These are phyloP conservation scores for Arabidopsis hybrid DNA, from an alignment of 441 rosid species.

Conservation along the genomic window DNA sequence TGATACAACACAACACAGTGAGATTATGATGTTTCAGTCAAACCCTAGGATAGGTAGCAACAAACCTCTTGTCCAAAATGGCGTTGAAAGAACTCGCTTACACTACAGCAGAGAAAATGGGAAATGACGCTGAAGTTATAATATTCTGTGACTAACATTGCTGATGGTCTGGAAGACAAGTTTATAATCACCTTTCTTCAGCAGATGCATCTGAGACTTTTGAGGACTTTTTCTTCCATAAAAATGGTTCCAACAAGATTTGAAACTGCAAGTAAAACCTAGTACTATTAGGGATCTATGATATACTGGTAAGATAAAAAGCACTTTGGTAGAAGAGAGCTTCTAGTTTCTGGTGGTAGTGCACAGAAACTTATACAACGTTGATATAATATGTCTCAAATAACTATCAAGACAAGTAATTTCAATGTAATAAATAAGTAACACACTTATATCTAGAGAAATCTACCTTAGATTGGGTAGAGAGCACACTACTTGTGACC, in stretches of 20 bases:
- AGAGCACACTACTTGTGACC: conserved; percentile 73
- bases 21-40: conserved; percentile 16
- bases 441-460: conserved; percentile 6
- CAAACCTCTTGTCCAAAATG: conserved; percentile 97
- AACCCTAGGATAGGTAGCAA: conserved; percentile 27
- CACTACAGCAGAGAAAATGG: conserved; percentile 61
- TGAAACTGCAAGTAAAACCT: conserved; percentile 62
- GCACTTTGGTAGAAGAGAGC: conserved; percentile 12
- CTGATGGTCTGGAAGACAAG: not conserved
- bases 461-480: conserved; percentile 84
- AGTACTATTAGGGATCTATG: conserved; percentile 1
- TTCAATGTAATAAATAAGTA: not conserved
- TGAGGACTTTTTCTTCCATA: conserved; percentile 77
- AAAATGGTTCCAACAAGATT: conserved; percentile 82
- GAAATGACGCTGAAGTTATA: conserved; percentile 36
- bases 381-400: not conserved
- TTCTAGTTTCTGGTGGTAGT: conserved; percentile 18
- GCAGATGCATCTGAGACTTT: conserved; percentile 50
- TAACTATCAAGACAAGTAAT: conserved; percentile 8
- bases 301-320: conserved; percentile 10
- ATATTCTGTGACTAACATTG: conserved; percentile 8
- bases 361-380: not conserved
- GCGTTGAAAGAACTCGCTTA: conserved; percentile 82
- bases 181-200: conserved; percentile 65
- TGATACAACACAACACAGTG: conserved; percentile 21